Evolutionary conservation across 106 monocot genomes (phyloP).

Genomic region (Dendrobium catenatum): DNA sequence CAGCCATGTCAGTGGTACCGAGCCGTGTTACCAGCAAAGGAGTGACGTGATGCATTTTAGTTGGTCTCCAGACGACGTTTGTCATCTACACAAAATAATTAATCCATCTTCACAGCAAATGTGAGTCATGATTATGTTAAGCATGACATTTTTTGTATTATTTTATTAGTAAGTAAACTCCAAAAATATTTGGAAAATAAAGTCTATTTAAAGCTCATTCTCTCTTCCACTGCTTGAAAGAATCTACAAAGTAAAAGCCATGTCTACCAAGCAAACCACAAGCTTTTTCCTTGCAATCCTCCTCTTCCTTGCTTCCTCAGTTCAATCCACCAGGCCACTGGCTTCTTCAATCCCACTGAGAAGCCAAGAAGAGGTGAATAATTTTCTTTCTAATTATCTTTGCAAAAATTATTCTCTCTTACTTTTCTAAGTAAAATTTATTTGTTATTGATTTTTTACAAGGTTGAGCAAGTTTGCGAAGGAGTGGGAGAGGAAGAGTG

Average conservation of each 20-base stretch:
- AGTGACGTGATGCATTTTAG: too few relatives aligned
- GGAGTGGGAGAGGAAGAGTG: conserved; percentile 18
- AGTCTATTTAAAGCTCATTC: background rate
- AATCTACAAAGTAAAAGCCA: background rate
- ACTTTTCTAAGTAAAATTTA: background rate
- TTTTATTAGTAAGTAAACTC: background rate
- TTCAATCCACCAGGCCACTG: conserved; percentile 8
- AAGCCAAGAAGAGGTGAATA: background rate
- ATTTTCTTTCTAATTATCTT: background rate
- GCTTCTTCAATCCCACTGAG: background rate
- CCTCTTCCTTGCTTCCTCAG: background rate
- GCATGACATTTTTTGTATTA: too few relatives aligned
- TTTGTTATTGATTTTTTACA: background rate
- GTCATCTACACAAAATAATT: too few relatives aligned
- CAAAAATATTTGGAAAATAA: background rate
- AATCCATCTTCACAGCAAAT: too few relatives aligned
- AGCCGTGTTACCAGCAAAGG: too few relatives aligned
- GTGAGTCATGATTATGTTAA: too few relatives aligned
- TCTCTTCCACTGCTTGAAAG: background rate
- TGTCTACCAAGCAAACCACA: background rate
- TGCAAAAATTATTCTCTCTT: background rate
- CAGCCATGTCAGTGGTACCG: too few relatives aligned
- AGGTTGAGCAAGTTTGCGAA: conserved; percentile 7
- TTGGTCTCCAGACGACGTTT: too few relatives aligned
- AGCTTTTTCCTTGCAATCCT: background rate